Conservation (phyloP, 805 yeast species). For the Saccharomycopsis sp. region DNA sequence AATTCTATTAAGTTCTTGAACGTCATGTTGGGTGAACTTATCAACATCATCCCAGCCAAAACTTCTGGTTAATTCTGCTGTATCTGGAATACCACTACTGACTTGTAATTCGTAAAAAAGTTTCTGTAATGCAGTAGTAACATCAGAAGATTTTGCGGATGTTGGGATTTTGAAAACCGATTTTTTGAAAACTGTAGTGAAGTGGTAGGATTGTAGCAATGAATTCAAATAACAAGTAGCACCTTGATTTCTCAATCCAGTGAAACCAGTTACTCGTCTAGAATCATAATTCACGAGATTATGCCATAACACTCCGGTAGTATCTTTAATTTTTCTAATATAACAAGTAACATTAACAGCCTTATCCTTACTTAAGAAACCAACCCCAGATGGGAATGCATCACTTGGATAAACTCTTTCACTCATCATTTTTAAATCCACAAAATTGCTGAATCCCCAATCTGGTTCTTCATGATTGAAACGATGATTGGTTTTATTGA, state of each 20-base stretch:
- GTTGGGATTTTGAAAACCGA: constrained; percentile 89
- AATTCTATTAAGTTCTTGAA: constrained; percentile 90
- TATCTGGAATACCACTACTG: constrained; percentile 68
- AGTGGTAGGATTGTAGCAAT: constrained; percentile 78
- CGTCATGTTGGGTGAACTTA: constrained; percentile 96
- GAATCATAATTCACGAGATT: constrained; percentile 79
- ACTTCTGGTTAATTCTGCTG: constrained; percentile 76
- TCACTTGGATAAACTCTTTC: constrained; percentile 2
- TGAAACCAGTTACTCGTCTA: constrained; percentile 77
- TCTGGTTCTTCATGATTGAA: constrained; percentile 70
- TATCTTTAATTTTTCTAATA: constrained; percentile 70
- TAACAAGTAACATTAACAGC: constrained; percentile 63
- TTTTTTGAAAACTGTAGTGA: constrained; percentile 71
- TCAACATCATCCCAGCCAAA: constrained; percentile 97
- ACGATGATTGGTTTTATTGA: constrained; percentile 65
- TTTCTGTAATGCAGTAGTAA: constrained; percentile 63
- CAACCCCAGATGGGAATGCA: constrained; percentile 25
- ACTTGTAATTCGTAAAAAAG: constrained; percentile 72
- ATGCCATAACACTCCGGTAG: constrained; percentile 93
- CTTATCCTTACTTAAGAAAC: constrained; percentile 39
- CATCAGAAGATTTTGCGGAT: constrained; percentile 5
- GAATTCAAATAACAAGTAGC: constrained; percentile 97
- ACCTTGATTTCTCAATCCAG: constrained; percentile 92
- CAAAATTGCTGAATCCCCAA: constrained; percentile 89
- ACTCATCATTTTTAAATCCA: constrained; percentile 41